A percentile compares a stretch with the other conserved stretches of the same genome.
Evolutionary conservation across 2,329 filamentous ascomycete genomes (phyloP).

Genomic region (Microcyclospora tardicrescens): DNA sequence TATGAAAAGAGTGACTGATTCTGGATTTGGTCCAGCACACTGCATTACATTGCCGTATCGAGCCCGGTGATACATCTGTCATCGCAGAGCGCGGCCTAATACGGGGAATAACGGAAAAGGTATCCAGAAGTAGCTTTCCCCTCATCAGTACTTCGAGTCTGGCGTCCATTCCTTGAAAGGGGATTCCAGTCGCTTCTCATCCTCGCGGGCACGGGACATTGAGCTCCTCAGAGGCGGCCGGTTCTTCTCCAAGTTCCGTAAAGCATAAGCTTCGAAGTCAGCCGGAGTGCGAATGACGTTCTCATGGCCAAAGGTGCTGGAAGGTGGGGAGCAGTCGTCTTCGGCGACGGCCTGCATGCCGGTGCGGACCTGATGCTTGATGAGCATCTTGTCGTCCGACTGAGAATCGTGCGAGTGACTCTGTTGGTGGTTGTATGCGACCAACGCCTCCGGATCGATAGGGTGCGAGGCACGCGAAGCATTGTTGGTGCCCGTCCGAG

Average conservation of each 20-base stretch:
- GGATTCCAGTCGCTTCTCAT: background rate
- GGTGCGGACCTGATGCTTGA: constrained; percentile 1
- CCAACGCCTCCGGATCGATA: background rate
- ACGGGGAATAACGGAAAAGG: no score
- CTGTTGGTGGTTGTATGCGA: background rate
- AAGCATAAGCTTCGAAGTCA: constrained; percentile 2
- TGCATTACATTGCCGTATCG: no score
- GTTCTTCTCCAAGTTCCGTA: constrained; percentile 2
- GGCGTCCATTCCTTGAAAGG: no score
- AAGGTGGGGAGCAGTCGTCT: background rate
- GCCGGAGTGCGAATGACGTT: constrained; percentile 2
- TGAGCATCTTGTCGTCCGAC: constrained; percentile 1
- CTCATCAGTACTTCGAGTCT: no score
- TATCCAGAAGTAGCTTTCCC: no score
- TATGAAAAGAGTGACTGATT: no score
- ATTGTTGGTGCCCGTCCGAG: background rate
- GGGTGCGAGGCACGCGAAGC: background rate
- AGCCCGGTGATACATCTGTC: no score
- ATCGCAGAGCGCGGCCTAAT: no score
- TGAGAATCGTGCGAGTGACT: no score
- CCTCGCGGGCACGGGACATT: background rate
- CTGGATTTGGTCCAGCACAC: no score
- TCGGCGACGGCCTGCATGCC: background rate
- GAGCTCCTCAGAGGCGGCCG: constrained; percentile 1
- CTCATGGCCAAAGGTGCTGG: background rate